Evolutionary conservation across 805 yeast species (phyloP), one percentile per base, ranked within the genome.

Genomic region (Yamadazyma olivae): DNA sequence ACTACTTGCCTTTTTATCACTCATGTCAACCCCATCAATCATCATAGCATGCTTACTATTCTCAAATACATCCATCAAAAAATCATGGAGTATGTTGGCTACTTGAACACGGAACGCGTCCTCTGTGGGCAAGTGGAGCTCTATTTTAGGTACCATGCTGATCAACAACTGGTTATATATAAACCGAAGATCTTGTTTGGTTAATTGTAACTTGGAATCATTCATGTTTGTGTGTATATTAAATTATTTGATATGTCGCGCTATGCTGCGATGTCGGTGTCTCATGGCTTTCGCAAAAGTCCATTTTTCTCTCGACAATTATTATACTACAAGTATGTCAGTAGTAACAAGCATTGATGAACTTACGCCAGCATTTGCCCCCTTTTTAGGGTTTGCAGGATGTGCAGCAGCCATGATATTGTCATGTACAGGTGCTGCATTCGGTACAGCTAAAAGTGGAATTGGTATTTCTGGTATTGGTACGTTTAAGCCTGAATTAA

Each of bases 391-490:
- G 27, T 89, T 91, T 64, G 96, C 97, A 26, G 99, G 97, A 31
- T 90, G 98, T 66, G 88, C 93, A 5, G 82, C 88, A 31, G 95
- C 96, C 33, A 86, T 88, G 86, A 76, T 87, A 17, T 70, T 91
- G 40, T 82, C 95, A 39, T 87, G 96, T 56, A 82, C 91, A n/a
- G 99, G 99, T 44, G 98, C 99, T 4, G 98, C 98, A 43, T 82
- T 89, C 49, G 99, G 99, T 40, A 91, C 98, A 3, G 98, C 98
- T 44, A 93, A 93, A 64, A 85, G 96, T 30, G 99, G 99, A 40
- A 82, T 93, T 45, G 99, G 99, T 74, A 93, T 93, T 52, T 71
- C 97, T 21, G 99, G 98, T 73, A 89, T 93, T 48, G 97, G 98
- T 71, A 84, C 96, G 31, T 93, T 91, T 69, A 85, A 86, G 59